A percentile compares a stretch with the other conserved stretches of the same genome.
Evolutionary conservation across 2,329 filamentous ascomycete genomes (phyloP).

Genomic region (Trichoderma oligosporum): DNA sequence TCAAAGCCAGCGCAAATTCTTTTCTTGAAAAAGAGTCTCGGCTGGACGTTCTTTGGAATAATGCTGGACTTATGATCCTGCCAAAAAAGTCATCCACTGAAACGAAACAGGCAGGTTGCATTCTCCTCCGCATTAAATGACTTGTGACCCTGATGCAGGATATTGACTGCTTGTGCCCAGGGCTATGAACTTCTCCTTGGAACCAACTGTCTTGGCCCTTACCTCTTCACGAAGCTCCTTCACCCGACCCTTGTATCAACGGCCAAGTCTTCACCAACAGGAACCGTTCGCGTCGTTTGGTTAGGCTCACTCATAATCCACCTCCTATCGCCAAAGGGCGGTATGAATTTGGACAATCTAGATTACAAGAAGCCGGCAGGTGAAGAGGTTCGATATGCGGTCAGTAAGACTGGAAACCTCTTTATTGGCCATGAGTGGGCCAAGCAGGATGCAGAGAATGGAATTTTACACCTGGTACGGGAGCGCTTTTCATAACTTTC

Average conservation of each 20-base stretch:
- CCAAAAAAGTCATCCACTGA: constrained; percentile 30
- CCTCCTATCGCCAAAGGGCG: constrained; percentile 18
- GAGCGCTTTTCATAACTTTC: background rate
- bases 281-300: constrained; percentile 27
- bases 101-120: constrained; percentile 11
- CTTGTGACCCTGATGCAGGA: too few species aligned
- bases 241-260: constrained; percentile 33
- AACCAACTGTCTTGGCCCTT: constrained; percentile 37
- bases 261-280: constrained; percentile 27
- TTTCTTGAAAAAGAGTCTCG: constrained; percentile 31
- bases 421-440: constrained; percentile 17
- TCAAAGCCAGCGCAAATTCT: constrained; percentile 31
- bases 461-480: constrained; percentile 20
- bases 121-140: too few species aligned
- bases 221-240: constrained; percentile 37
- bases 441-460: constrained; percentile 15
- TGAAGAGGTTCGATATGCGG: background rate
- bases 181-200: constrained; percentile 35
- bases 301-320: constrained; percentile 17
- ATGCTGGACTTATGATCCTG: constrained; percentile 43
- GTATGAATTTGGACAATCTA: constrained; percentile 26
- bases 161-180: background rate
- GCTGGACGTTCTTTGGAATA: constrained; percentile 44
- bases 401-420: constrained; percentile 17
- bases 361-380: constrained; percentile 22